Evolutionary conservation across 768 basidiomycete genomes (phyloP), one percentile per base, ranked within the genome.

Genomic region (Gautieria morchelliformis): DNA sequence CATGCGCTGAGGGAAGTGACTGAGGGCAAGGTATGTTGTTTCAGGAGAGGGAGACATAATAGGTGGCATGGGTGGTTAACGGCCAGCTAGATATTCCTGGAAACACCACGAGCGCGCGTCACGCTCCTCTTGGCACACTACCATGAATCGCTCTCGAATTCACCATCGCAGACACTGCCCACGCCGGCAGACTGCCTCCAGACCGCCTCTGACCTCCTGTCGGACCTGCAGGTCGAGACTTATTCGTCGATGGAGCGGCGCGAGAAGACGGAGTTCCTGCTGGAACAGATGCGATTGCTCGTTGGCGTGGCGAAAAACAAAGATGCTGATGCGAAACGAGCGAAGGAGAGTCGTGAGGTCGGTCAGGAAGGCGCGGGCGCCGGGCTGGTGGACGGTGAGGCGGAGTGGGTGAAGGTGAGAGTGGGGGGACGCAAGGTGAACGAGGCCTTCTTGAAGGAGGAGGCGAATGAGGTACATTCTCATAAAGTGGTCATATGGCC

Each of bases 211-310:
- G 96, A 98, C 61, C 74, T 98, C 30, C 78, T 98, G 60, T 87
- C 87, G 22, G 96, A 99, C 58, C 82, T 99, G 2, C 94, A 97
- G 74, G 94, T 99, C 40, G 96, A 99, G 72, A 98, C 96, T 1
- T 99, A 97, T 69, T 97, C 94, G 14, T 93, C 91, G 6, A 98
- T 99, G 96, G 92, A 97, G 62, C 84, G 93, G 59, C 75, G 89
- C 66, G 96, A 99, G 71, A 99, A 99, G 78, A 96, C 93, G 4
- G 93, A 98, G 68, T 97, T 99, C 66, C 89, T 99, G 63, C 73
- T 98, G 45, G 95, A 98, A 70, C 96, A 98, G 71, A 98, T 99
- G 93, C 79, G 96, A 58, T 69, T 98, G 52, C 75, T 94, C 65
- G 82, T 89, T 52, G 76, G 81, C 42, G 81, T 92, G 37, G 90